These are phyloP conservation scores for Aspergillus cristatus DNA, from an alignment of 495 filamentous ascomycete genomes.

Conservation along the genomic window DNA sequence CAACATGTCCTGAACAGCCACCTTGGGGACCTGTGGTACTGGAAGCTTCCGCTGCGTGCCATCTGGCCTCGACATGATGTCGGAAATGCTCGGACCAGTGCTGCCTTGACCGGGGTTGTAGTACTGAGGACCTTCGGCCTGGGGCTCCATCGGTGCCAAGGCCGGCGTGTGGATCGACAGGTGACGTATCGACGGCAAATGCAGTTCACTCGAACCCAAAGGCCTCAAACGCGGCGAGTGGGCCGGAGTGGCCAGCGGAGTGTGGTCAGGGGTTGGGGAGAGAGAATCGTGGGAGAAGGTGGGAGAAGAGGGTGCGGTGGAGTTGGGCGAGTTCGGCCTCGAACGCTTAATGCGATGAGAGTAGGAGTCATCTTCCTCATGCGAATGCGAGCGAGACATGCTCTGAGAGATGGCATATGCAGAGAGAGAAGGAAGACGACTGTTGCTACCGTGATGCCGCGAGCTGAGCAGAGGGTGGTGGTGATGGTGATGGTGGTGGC, in stretches of 20 bases:
- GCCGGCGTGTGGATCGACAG: conserved; percentile 82
- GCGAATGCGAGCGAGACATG: conserved; percentile 87
- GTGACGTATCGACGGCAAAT: conserved; percentile 81
- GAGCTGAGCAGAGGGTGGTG: conserved; percentile 44
- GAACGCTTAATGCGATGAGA: conserved; percentile 76
- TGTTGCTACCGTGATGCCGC: conserved; percentile 48
- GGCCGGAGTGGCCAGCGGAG: conserved; percentile 87
- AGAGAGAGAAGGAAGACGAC: conserved; percentile 67
- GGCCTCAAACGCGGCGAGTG: conserved; percentile 91
- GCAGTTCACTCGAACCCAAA: conserved; percentile 56
- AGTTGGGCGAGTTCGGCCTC: conserved; percentile 85
- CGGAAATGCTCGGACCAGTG: conserved; percentile 70
- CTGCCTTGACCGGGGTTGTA: conserved; percentile 44
- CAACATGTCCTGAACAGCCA: conserved; percentile 81
- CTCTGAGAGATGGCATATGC: conserved; percentile 69
- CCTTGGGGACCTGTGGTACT: conserved; percentile 78
- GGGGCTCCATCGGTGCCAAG: conserved; percentile 84
- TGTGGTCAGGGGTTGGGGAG: conserved; percentile 94
- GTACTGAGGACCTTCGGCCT: conserved; percentile 46
- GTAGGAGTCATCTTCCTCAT: conserved; percentile 70
- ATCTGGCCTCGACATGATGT: conserved; percentile 85
- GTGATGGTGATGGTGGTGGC: conserved; percentile 47
- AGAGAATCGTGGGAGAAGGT: conserved; percentile 95
- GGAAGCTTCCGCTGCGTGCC: conserved; percentile 90
- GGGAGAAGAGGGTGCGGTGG: conserved; percentile 93